A percentile compares a stretch with the other conserved stretches of the same genome.
phyloP scores from a whole-genome alignment of 2,329 filamentous ascomycete genomes.

The Calonectria henricotiae region DNA sequence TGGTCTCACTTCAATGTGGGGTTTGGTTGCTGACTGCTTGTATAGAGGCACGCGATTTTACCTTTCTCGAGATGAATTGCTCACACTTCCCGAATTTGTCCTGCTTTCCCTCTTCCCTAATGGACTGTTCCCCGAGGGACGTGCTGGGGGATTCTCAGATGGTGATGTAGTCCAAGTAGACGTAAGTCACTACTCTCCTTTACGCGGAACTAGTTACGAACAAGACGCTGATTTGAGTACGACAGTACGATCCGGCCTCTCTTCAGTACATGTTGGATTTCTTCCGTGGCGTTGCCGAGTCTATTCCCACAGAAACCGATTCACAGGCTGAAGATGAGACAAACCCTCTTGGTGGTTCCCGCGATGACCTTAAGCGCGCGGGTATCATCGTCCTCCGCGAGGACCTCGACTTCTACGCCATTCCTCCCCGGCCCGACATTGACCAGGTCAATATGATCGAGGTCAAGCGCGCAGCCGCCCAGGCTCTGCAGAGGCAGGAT shows the following conservation, averaged over 20 bases:
- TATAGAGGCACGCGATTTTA: slow-evolving; percentile 92
- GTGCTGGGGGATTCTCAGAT: slow-evolving; percentile 93
- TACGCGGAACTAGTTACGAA: not conserved
- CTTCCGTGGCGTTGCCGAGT: slow-evolving; percentile 95
- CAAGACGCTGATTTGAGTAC: slow-evolving; percentile 15
- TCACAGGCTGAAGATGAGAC: slow-evolving; percentile 74
- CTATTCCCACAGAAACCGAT: slow-evolving; percentile 84
- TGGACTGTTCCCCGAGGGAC: slow-evolving; percentile 96
- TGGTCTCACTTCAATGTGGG: not conserved
- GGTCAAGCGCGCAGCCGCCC: slow-evolving; percentile 92
- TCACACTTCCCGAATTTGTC: slow-evolving; percentile 97
- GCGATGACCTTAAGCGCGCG: slow-evolving; percentile 89
- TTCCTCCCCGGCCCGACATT: slow-evolving; percentile 89
- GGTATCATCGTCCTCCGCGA: slow-evolving; percentile 98
- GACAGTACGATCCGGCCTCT: slow-evolving; percentile 94
- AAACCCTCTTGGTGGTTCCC: slow-evolving; percentile 74
- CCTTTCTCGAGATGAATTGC: slow-evolving; percentile 92
- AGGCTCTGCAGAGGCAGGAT: slow-evolving; percentile 88
- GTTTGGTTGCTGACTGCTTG: slow-evolving; percentile 49
- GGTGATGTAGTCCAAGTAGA: slow-evolving; percentile 97
- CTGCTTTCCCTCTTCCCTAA: slow-evolving; percentile 98
- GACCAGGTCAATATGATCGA: slow-evolving; percentile 93
- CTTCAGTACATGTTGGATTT: slow-evolving; percentile 99
- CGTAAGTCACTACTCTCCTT: slow-evolving; percentile 72
- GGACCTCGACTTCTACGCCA: slow-evolving; percentile 97